Evolutionary conservation across 306 rosid species (phyloP), one percentile per base, ranked within the genome.

Genomic region (Vachellia collinsii): DNA sequence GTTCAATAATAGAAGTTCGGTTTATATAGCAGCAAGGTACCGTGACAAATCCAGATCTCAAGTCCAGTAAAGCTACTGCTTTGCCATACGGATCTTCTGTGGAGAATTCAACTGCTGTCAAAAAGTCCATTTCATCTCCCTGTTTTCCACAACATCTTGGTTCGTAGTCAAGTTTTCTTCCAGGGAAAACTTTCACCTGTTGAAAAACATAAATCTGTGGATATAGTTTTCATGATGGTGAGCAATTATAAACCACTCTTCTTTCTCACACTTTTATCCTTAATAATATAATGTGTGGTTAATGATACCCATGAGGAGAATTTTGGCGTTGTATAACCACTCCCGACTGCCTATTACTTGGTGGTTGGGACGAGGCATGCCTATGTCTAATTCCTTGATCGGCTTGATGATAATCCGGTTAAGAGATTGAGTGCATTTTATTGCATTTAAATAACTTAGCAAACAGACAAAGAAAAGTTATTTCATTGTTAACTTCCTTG

Each of bases 121-220:
- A 47, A 63, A 86, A 93, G 85, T 88, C 84, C 66, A 56, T 79
- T 85, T 93, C 98, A 72, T 77, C 83, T 79, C 81, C 78, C 64
- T 77, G 89, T 74, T 89, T 91, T 80, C 72, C 83, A 53, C 79
- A 77, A 75, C 82, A 79, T 65, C 82, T 88, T 34, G 70, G 80
- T 81, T 93, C 98, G 75, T 93, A 95, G 29, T 91, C 99, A 83
- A 93, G 88, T 88, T 91, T 95, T 79, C 92, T 90, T 58, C 98
- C 97, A 0, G 84, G 68, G 65, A 86, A 95, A 65, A 93, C 25
- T 77, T 88, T 91, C 82, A 95, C 91, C 99, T 95, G 85, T 73
- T 69, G 39, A 72, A 85, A 77, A 77, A 85, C 86, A 70, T 56
- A 77, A 62, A 69, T 29, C 34, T 36, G 6, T n/a, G 23, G 20